phyloP scores from a whole-genome alignment of 2,329 filamentous ascomycete genomes.

The Aspergillus tamarii region DNA sequence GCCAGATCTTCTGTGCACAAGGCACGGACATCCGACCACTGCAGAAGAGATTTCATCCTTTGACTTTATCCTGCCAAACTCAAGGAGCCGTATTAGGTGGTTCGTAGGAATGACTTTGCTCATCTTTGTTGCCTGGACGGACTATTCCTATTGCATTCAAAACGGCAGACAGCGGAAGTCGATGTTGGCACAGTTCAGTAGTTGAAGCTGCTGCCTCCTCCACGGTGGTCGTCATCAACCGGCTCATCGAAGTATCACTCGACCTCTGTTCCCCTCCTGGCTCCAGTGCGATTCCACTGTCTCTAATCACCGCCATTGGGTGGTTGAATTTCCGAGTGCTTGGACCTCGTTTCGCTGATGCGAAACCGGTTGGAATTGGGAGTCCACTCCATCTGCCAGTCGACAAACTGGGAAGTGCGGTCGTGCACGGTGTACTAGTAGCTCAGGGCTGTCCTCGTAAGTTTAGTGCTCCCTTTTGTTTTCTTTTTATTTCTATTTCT shows the following conservation, averaged over 20 bases:
- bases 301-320: slow-evolving; percentile 13
- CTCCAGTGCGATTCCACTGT: not conserved
- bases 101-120: not conserved
- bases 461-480: slow-evolving; percentile 1
- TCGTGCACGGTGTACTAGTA: slow-evolving; percentile 5
- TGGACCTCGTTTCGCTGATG: slow-evolving; percentile 19
- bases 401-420: slow-evolving; percentile 12
- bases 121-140: not conserved
- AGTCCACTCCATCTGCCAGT: slow-evolving; percentile 12
- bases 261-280: not conserved
- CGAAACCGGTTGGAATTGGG: slow-evolving; percentile 16
- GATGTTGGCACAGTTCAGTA: not conserved
- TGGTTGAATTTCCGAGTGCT: slow-evolving; percentile 23
- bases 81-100: slow-evolving; percentile 14
- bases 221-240: slow-evolving; percentile 3
- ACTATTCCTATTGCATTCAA: not conserved
- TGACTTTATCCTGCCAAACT: not conserved
- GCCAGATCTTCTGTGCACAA: slow-evolving; percentile 23
- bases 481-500: not conserved
- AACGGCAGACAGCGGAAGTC: not conserved
- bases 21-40: slow-evolving; percentile 22
- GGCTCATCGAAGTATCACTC: slow-evolving; percentile 1
- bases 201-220: not conserved
- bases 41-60: slow-evolving; percentile 8
- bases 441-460: slow-evolving; percentile 6